Evolutionary conservation across 352 stramenopile genomes (phyloP), one percentile per base, ranked within the genome.

Genomic region (Phytophthora sojae): DNA sequence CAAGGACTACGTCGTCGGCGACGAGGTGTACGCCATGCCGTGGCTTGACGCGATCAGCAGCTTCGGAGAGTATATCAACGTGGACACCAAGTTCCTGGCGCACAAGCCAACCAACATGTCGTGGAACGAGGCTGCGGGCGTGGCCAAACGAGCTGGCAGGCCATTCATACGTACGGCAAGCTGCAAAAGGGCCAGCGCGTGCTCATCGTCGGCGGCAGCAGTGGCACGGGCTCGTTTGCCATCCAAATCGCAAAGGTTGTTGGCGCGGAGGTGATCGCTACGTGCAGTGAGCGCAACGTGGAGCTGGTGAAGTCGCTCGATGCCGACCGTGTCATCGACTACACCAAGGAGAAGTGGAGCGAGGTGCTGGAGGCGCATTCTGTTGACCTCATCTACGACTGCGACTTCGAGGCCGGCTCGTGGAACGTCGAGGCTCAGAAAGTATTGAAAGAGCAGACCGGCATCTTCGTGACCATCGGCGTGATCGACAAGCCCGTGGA

Each of bases 201-300:
- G 51, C 59, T 93, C 5, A 75, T 93, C 19, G 69, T 5, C 21
- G 67, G 72, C 75, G 85, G 86, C 12, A 88, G 79, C 69, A 83
- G 86, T 37, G 80, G 82, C 54, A 87, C 84, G 30, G 88, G 88
- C 17, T 26, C 84, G 7, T 82, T 84, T 29, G 86, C 61, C 11
- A 58, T 90, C 26, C 86, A 94, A 54, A 76, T 95, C 54, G 82
- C 84, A 25, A 88, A 89, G 68, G 69, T 66, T 2, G 19, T 78
- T 2, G 77, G 72, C 1, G 74, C 68, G 17, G 45, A 47, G 39
- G 65, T 79, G 3, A 61, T 86, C 21, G 65, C 67, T 7, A 85
- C 79, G 19, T 73, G 71, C 39, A 90, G 80, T 51, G 52, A 66
- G 6, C 71, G 73, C 57, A 88, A 91, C 54, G 69, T 64, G 9